Conservation (phyloP, 257 asterid species). For the Nicotiana knightiana region DNA sequence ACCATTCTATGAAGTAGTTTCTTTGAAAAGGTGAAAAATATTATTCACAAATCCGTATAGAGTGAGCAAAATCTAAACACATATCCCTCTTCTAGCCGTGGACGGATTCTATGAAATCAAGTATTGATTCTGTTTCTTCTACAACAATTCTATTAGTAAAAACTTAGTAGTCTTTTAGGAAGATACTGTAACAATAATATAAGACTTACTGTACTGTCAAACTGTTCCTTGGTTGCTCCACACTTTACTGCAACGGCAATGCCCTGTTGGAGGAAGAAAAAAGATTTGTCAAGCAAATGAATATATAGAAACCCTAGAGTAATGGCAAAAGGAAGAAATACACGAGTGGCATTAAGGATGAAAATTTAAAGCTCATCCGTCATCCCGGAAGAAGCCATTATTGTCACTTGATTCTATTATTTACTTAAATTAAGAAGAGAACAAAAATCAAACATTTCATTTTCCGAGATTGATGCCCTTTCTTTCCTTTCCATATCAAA, state of each 20-base stretch:
- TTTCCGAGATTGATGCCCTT: background rate
- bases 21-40: background rate
- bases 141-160: background rate
- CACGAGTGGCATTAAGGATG: background rate
- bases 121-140: background rate
- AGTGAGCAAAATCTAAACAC: background rate
- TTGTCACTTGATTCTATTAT: background rate
- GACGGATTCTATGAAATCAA: background rate
- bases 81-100: background rate
- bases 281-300: background rate
- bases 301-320: background rate
- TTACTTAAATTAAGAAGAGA: background rate
- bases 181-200: background rate
- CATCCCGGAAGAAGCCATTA: background rate
- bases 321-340: background rate
- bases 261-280: slow-evolving; percentile 42
- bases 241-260: slow-evolving; percentile 88
- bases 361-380: background rate
- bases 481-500: background rate
- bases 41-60: background rate
- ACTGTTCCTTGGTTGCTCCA: slow-evolving; percentile 97
- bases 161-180: background rate
- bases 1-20: background rate
- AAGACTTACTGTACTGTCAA: slow-evolving; percentile 80
- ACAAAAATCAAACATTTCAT: no score